Evolutionary conservation across 225 moss, liverwort and hornwort species (phyloP).

Genomic region (Lunularia cruciata): DNA sequence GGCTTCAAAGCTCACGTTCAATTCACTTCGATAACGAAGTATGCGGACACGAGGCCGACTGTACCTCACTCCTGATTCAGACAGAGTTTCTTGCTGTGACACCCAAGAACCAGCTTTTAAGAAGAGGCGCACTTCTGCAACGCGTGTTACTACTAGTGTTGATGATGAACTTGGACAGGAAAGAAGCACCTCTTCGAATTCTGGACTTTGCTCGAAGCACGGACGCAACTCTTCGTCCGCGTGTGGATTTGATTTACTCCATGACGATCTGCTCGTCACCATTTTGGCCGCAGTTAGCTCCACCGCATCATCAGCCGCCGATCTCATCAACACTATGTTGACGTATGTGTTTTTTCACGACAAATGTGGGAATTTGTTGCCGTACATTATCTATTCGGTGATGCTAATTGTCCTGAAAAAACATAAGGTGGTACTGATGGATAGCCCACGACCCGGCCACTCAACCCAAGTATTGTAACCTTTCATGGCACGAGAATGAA

Average conservation of each 20-base stretch:
- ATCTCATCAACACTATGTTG: slow-evolving; percentile 39
- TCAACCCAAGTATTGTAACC: not conserved
- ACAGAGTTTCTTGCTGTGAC: slow-evolving; percentile 8
- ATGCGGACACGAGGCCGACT: slow-evolving; percentile 34
- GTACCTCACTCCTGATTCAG: slow-evolving; percentile 17
- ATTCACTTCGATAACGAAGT: not conserved
- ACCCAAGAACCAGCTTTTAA: slow-evolving; percentile 6
- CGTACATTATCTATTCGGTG: not conserved
- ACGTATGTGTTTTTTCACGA: slow-evolving; percentile 36
- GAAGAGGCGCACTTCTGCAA: slow-evolving; percentile 28
- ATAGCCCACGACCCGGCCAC: not conserved
- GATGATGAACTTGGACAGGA: not conserved
- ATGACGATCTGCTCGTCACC: slow-evolving; percentile 32
- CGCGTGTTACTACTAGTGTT: too few relatives aligned
- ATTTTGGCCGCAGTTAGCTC: slow-evolving; percentile 34
- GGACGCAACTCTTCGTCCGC: not conserved
- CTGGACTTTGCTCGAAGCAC: not conserved
- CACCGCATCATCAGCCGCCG: slow-evolving; percentile 29
- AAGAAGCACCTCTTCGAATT: not conserved
- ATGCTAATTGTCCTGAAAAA: not conserved
- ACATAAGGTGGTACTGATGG: not conserved
- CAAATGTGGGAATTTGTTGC: too few relatives aligned
- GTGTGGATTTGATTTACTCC: slow-evolving; percentile 35
- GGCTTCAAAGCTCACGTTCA: too few relatives aligned
- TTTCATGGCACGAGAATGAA: not conserved